Conservation (phyloP, 768 basidiomycete species). For the Piloderma croceum region DNA sequence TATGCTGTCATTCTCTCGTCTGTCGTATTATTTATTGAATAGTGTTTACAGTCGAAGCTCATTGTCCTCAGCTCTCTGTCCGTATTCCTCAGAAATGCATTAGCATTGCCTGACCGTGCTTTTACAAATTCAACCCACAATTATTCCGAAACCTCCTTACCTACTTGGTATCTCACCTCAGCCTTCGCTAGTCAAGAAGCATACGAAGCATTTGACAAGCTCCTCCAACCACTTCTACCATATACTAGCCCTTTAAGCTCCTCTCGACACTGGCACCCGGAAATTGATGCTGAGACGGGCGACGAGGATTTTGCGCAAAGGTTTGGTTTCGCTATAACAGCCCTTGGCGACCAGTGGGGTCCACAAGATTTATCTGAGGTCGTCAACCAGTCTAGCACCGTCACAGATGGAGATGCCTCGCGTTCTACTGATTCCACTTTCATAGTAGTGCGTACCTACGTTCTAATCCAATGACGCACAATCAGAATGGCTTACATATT, state of each 20-base stretch:
- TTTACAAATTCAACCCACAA: slow-evolving; percentile 11
- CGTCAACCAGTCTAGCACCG: neutral
- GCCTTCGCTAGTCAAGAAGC: slow-evolving; percentile 51
- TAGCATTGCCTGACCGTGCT: slow-evolving; percentile 17
- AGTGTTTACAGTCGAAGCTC: slow-evolving; percentile 58
- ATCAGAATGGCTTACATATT: slow-evolving; percentile 7
- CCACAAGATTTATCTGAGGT: slow-evolving; percentile 28
- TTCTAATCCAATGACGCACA: neutral
- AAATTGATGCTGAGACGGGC: slow-evolving; percentile 31
- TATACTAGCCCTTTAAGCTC: slow-evolving; percentile 5
- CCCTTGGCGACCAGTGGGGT: slow-evolving; percentile 29
- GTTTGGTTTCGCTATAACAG: slow-evolving; percentile 17
- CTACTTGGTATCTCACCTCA: slow-evolving; percentile 60
- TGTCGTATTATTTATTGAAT: slow-evolving; percentile 5
- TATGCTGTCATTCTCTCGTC: slow-evolving; percentile 28
- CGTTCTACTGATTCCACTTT: slow-evolving; percentile 16
- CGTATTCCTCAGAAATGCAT: slow-evolving; percentile 53
- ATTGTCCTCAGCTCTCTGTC: slow-evolving; percentile 69
- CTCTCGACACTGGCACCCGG: slow-evolving; percentile 20
- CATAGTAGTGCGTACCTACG: slow-evolving; percentile 21
- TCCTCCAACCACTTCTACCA: slow-evolving; percentile 30
- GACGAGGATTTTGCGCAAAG: slow-evolving; percentile 29
- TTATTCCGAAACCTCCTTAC: slow-evolving; percentile 22
- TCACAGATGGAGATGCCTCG: neutral
- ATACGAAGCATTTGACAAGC: slow-evolving; percentile 47